Conservation (phyloP, 768 basidiomycete genomes). For the Tylopilus felleus region DNA sequence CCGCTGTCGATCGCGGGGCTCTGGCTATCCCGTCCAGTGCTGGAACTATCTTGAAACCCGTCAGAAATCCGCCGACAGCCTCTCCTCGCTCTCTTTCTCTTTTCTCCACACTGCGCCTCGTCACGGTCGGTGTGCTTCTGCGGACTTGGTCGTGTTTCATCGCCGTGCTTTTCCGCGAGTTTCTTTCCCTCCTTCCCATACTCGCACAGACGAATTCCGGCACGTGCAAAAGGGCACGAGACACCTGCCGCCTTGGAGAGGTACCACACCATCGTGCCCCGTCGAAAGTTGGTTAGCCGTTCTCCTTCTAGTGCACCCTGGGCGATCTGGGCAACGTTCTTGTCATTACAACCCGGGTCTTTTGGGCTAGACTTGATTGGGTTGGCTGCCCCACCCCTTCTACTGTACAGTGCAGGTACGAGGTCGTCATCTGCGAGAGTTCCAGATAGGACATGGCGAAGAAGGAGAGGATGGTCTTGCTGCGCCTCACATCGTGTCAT, state of each 20-base stretch:
- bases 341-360: constrained; percentile 26
- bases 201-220: constrained; percentile 69
- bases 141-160: constrained; percentile 35
- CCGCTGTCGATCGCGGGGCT: constrained; percentile 28
- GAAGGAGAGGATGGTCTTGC: constrained; percentile 70
- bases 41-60: constrained; percentile 7
- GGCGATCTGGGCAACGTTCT: constrained; percentile 6
- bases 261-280: constrained; percentile 81
- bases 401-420: constrained; percentile 65
- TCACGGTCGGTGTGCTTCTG: constrained; percentile 39
- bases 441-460: constrained; percentile 70
- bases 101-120: constrained; percentile 43
- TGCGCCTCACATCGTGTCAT: constrained; percentile 66
- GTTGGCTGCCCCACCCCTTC: constrained; percentile 60
- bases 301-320: constrained; percentile 18
- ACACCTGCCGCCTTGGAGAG: constrained; percentile 71
- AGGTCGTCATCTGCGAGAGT: constrained; percentile 72
- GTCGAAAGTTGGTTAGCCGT: constrained; percentile 67
- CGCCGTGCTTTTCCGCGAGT: constrained; percentile 24
- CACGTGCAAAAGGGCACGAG: constrained; percentile 71
- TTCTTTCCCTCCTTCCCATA: constrained; percentile 52
- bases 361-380: constrained; percentile 26
- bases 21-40: constrained; percentile 10
- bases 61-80: constrained; percentile 28
- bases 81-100: constrained; percentile 41